Conservation (phyloP, 345 rosid species). For the Hibiscus trionum region DNA sequence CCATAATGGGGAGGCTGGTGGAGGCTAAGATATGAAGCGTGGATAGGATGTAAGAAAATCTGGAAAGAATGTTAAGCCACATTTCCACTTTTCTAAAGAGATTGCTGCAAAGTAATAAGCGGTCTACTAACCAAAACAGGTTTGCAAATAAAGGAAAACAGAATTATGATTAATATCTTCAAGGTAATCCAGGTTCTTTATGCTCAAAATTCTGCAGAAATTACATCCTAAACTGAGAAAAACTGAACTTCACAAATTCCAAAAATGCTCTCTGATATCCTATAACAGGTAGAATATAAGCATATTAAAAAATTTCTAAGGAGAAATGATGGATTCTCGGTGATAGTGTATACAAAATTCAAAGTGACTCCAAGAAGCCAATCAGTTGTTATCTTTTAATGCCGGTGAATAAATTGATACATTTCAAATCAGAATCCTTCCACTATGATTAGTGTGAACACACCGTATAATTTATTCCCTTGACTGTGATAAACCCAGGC, state of each 20-base stretch:
- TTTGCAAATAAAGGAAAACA: neutral
- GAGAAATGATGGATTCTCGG: neutral
- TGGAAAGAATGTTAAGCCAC: too few species aligned
- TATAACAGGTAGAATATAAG: neutral
- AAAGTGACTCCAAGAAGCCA: neutral
- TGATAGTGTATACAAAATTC: neutral
- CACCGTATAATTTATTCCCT: slow-evolving; percentile 80
- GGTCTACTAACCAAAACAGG: neutral
- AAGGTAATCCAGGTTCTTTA: too few species aligned
- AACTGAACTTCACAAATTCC: neutral
- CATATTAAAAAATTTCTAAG: neutral
- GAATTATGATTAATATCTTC: neutral
- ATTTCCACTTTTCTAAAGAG: too few species aligned
- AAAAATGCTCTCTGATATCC: neutral
- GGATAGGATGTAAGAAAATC: neutral
- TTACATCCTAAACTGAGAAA: too few species aligned
- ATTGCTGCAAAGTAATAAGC: neutral
- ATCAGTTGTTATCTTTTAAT: neutral
- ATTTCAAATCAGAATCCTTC: slow-evolving; percentile 4
- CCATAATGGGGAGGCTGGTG: neutral
- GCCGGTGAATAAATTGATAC: neutral
- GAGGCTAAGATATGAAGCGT: neutral
- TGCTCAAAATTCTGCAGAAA: too few species aligned
- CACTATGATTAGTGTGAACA: neutral
- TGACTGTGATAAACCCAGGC: slow-evolving; percentile 51